Evolutionary conservation across 2,329 filamentous ascomycete species (phyloP), one percentile per base, ranked within the genome.

Genomic region (Tolypocladium guangdongense): DNA sequence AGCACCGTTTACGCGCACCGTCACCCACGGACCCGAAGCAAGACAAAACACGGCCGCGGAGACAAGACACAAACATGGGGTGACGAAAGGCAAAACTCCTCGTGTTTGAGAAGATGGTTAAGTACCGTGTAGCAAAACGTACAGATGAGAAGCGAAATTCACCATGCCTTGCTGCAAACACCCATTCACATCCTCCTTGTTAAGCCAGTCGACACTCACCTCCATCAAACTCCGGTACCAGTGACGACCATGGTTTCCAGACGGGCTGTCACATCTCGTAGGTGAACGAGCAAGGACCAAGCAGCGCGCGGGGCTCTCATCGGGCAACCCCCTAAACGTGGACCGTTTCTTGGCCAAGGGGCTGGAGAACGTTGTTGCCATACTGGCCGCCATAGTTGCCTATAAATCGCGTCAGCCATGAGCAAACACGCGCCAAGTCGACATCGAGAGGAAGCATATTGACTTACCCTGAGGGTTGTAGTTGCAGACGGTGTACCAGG

Each of bases 401-500:
- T 78, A 12, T 20, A 16, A 7, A 14, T 24, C 14, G 30, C 20
- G 24, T 48, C 30, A 37, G 49, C 54, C 30, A n/a, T 16, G 14
- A 11, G 10, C n/a, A 50, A 8, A 47, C 7, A 41, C 16, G 48
- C 10, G 7, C 22, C 3, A 22, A 1, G 33, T 55, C 43, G 55
- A 30, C 7, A 33, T 27, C 2, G 51, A 4, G 7, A 36, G 41
- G 32, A 32, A 46, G 16, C 24, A 10, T 32, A 4, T 14, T 8
- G 10, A 70, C 82, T 70, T 82, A 88, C 88, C 90, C 58, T 82
- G 73, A 57, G 83, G 78, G 60, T 73, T 74, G 75, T 96, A 96
- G 80, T 96, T 92, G 84, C 90, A 96, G 63, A 95, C 89, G 33
- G 87, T 91, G 76, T 82, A 90, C 72, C 80, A 83, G n/a, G 83